Evolutionary conservation across 2,329 filamentous ascomycete species (phyloP).

Genomic region (Pyrenochaeta sp.): DNA sequence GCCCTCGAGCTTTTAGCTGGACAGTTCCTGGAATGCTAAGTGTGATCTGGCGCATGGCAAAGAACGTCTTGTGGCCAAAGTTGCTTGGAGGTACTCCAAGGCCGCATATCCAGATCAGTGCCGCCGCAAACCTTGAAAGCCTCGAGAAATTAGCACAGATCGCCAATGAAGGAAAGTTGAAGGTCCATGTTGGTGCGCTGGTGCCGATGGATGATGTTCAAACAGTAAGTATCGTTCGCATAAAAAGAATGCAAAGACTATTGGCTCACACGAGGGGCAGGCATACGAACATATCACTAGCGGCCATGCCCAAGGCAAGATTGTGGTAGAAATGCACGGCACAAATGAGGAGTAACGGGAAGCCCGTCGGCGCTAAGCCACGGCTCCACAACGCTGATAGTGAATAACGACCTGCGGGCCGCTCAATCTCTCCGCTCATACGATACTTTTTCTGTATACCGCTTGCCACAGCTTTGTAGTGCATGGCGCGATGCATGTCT

Average conservation of each 20-base stretch:
- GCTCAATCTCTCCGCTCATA: too few species aligned
- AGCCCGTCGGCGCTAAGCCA: too few species aligned
- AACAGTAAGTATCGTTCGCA: slow-evolving; percentile 9
- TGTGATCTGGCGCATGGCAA: slow-evolving; percentile 16
- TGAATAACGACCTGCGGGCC: too few species aligned
- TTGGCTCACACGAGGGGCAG: too few species aligned
- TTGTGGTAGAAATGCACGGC: slow-evolving; percentile 7
- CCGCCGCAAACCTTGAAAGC: slow-evolving; percentile 7
- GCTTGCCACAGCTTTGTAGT: too few species aligned
- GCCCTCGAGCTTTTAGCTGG: slow-evolving; percentile 11
- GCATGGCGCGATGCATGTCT: too few species aligned
- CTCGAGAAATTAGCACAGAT: slow-evolving; percentile 13
- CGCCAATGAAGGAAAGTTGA: slow-evolving; percentile 12
- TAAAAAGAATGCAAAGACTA: slow-evolving; percentile 1
- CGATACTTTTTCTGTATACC: too few species aligned
- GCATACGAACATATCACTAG: slow-evolving; percentile 8
- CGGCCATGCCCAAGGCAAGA: slow-evolving; percentile 13
- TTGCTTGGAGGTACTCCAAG: slow-evolving; percentile 21
- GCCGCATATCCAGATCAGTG: slow-evolving; percentile 19
- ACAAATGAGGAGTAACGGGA: not conserved
- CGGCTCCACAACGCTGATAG: too few species aligned
- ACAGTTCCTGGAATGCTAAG: slow-evolving; percentile 12
- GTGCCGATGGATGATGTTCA: slow-evolving; percentile 12
- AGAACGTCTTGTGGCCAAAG: slow-evolving; percentile 20
- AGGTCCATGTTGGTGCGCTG: slow-evolving; percentile 9